Percentiles rank a stretch among this genome's conserved stretches.
These are phyloP conservation scores for Boletus subcaerulescens DNA, from an alignment of 768 basidiomycete species.

Conservation along the genomic window DNA sequence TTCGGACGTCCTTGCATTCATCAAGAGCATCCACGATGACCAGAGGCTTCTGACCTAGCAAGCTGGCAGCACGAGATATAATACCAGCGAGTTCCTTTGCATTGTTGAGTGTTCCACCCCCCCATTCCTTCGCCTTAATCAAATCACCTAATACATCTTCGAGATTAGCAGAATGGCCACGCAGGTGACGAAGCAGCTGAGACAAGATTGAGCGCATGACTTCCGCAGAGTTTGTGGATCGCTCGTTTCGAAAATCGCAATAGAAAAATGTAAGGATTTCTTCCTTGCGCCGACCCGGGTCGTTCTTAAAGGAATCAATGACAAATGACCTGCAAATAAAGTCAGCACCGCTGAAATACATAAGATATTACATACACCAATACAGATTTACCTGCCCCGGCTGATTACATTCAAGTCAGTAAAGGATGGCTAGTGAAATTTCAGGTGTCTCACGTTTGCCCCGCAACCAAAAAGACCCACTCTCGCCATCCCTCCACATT, in stretches of 20 bases:
- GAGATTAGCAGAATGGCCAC: neutral
- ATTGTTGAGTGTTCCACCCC: neutral
- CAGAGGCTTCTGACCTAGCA: neutral
- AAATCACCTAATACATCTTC: neutral
- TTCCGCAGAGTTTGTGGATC: neutral
- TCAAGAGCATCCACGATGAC: slow-evolving; percentile 7
- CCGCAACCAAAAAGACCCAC: slow-evolving; percentile 3
- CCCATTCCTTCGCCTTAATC: neutral
- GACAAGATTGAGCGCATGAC: slow-evolving; percentile 1
- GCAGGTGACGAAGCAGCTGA: slow-evolving; percentile 1
- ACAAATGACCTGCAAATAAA: neutral
- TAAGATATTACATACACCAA: neutral
- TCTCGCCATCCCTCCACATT: neutral
- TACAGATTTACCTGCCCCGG: slow-evolving; percentile 7
- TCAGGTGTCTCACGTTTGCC: neutral
- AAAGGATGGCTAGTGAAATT: neutral
- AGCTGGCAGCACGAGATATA: neutral
- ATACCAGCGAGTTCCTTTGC: neutral
- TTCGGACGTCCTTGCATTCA: neutral
- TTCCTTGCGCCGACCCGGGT: neutral
- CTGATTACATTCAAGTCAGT: neutral
- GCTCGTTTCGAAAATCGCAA: slow-evolving; percentile 1
- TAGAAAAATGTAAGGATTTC: neutral
- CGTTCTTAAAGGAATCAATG: neutral
- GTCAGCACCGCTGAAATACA: neutral